Evolutionary conservation across 2,329 filamentous ascomycete genomes (phyloP), one percentile per base, ranked within the genome.

Genomic region (Penicillium sp.): DNA sequence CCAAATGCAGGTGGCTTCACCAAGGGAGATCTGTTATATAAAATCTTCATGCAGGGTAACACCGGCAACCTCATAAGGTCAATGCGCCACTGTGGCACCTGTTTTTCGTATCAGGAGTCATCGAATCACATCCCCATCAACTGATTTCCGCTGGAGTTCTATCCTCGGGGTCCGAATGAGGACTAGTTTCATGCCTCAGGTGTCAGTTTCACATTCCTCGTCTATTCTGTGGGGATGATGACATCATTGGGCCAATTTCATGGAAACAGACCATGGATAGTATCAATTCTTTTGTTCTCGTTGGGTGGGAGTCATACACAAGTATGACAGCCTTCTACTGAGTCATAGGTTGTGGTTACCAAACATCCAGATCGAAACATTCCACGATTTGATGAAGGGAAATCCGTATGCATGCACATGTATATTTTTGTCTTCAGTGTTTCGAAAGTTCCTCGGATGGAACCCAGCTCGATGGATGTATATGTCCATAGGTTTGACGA

Each of bases 141-240:
- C 9, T 18, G 7, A 21, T 18, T 40, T 40, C 9, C 38, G 38
- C 18, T 40, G 8, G 16, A 40, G 16, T n/a, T 40, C 38, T 40
- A 18, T 40, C 38, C 38, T 11, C 55, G 55, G 55, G 55, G 47
- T 63, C 65, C 63, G 16, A 56, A 68, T 65, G 39, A 44, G 66
- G 63, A 59, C 58, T 64, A 54, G 57, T 9, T 43, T 2, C 5
- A n/a, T 27, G 54, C 62, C 57, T 63, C 52, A 58, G 62, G 56
- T 22, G 18, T 4, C 11, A 3, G 13, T 11, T 27, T 14, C 31
- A 16, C 24, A 21, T 47, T 45, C 31, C 27, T 29, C 29, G 24
- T 31, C 43, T 29, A 47, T 47, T 47, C 4, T 16, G 36, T 22
- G 48, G 16, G 49, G 22, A 29, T 27, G 32, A n/a, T 21, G 38